Conservation (phyloP, 768 basidiomycete genomes). For the Boletus subparvulus region DNA sequence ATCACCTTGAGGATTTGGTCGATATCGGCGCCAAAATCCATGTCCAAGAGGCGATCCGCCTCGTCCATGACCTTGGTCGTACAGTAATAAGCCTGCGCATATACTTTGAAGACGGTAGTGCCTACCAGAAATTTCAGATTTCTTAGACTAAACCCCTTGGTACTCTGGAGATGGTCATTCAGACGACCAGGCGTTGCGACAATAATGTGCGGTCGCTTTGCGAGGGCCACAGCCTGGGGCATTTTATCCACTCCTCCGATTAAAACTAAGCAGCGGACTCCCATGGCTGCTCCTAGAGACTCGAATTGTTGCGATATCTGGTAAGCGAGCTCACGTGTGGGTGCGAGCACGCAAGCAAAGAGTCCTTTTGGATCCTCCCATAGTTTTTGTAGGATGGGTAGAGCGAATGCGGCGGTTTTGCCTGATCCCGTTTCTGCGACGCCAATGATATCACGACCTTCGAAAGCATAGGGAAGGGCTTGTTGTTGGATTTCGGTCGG, state of each 20-base stretch:
- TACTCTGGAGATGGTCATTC: conserved; percentile 92
- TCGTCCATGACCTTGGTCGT: conserved; percentile 86
- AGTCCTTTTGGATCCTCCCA: conserved; percentile 95
- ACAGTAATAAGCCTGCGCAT: background rate
- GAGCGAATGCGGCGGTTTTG: conserved; percentile 95
- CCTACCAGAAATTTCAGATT: conserved; percentile 84
- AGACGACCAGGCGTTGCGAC: conserved; percentile 95
- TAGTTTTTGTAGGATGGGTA: conserved; percentile 93
- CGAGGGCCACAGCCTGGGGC: conserved; percentile 85
- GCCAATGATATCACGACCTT: conserved; percentile 95
- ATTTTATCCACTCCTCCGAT: conserved; percentile 96
- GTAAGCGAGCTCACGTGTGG: conserved; percentile 96
- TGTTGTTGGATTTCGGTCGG: conserved; percentile 92
- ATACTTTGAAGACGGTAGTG: background rate
- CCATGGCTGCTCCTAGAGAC: conserved; percentile 87
- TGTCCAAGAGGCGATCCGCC: conserved; percentile 91
- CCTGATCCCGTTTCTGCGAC: conserved; percentile 98
- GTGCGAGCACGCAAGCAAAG: conserved; percentile 91
- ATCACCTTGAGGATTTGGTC: conserved; percentile 96
- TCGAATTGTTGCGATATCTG: conserved; percentile 99
- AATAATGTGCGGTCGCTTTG: conserved; percentile 91
- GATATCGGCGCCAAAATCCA: conserved; percentile 94
- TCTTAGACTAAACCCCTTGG: conserved; percentile 92
- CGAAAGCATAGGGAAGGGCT: conserved; percentile 81
- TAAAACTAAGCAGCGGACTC: conserved; percentile 85